These are phyloP conservation scores for Tricholoma saponaceum DNA, from an alignment of 768 basidiomycete genomes.

Conservation along the genomic window DNA sequence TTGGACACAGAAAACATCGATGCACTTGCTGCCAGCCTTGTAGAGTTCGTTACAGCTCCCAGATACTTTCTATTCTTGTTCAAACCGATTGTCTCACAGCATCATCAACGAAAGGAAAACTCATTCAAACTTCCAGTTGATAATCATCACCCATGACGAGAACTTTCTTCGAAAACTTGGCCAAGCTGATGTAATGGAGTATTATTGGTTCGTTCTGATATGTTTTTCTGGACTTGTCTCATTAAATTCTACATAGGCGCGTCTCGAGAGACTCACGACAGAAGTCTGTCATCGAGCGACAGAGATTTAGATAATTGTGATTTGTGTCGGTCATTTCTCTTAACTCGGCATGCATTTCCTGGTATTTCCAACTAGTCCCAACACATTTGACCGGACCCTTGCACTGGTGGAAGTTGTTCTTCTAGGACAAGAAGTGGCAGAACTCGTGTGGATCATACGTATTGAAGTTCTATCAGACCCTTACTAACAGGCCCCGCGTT, in stretches of 20 bases:
- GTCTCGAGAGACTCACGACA: conserved; percentile 68
- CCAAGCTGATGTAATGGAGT: conserved; percentile 88
- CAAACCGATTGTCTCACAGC: conserved; percentile 34
- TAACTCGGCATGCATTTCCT: background rate
- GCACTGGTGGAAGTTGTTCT: too few species aligned
- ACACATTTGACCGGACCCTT: too few species aligned
- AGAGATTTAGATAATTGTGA: conserved; percentile 51
- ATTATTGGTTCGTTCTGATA: conserved; percentile 72
- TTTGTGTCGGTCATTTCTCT: background rate
- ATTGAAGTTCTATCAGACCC: too few species aligned
- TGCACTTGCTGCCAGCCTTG: conserved; percentile 85
- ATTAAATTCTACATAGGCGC: conserved; percentile 49
- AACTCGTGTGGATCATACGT: too few species aligned
- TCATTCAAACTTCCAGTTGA: conserved; percentile 91
- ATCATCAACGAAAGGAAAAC: conserved; percentile 92
- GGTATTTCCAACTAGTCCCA: too few species aligned
- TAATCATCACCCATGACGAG: conserved; percentile 97
- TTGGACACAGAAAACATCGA: conserved; percentile 95
- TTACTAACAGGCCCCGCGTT: too few species aligned
- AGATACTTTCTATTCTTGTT: conserved; percentile 3
- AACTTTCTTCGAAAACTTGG: conserved; percentile 89
- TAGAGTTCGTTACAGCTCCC: conserved; percentile 61
- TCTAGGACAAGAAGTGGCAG: too few species aligned
- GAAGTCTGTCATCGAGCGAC: conserved; percentile 74
- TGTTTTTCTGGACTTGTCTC: background rate